Conservation (phyloP, 2,329 filamentous ascomycete species). For the Pseudophaeomoniella oleicola region DNA sequence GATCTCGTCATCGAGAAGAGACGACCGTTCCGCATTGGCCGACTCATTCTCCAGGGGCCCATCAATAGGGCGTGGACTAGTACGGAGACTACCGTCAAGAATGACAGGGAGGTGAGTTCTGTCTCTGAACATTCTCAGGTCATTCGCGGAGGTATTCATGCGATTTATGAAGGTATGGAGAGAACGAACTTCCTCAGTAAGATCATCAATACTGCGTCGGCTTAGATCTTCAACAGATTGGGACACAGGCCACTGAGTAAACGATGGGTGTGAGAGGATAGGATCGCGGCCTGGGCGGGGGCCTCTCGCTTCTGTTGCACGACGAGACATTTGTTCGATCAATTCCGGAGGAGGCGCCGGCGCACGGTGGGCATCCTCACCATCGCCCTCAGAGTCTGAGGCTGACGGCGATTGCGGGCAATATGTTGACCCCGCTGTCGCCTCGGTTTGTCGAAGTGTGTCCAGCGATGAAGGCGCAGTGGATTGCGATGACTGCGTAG, state of each 20-base stretch:
- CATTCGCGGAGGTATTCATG: neutral
- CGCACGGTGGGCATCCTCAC: neutral
- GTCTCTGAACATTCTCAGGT: neutral
- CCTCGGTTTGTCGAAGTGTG: neutral
- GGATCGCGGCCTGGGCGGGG: neutral
- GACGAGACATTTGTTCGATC: neutral
- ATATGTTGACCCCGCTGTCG: neutral
- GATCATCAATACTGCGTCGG: neutral
- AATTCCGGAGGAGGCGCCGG: neutral
- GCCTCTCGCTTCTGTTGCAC: neutral
- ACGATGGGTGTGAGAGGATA: neutral
- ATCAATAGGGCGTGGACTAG: slow-evolving; percentile 1
- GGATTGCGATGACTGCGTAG: slow-evolving; percentile 12
- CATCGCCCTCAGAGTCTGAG: neutral
- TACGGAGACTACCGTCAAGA: neutral
- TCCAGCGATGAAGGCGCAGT: slow-evolving; percentile 19
- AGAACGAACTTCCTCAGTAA: neutral
- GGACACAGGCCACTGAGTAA: too few species aligned
- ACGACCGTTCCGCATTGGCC: neutral
- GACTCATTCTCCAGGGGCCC: neutral
- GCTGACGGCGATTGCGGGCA: neutral
- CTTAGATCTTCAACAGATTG: too few species aligned
- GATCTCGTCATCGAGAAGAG: neutral
- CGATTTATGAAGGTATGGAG: neutral
- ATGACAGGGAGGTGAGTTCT: neutral